Evolutionary conservation across 345 rosid genomes (phyloP).

Genomic region (Garcia nutans): DNA sequence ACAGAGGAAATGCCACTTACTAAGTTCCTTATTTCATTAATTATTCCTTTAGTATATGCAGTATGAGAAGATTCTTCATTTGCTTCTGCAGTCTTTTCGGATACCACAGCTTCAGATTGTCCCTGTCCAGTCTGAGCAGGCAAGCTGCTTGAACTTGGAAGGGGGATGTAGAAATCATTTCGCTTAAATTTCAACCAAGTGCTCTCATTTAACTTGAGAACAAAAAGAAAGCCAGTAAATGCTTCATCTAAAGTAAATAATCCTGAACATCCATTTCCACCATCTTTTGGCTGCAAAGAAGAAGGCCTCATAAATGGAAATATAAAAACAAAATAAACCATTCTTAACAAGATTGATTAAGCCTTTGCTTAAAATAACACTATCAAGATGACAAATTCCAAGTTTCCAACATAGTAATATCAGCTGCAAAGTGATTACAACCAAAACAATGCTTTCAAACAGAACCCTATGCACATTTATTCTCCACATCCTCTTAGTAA

Average conservation of each 20-base stretch:
- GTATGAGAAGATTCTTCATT: constrained; percentile 42
- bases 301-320: constrained; percentile 18
- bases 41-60: constrained; percentile 58
- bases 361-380: neutral
- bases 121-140: constrained; percentile 28
- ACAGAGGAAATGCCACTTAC: constrained; percentile 63
- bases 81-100: constrained; percentile 37
- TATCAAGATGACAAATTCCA: neutral
- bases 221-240: constrained; percentile 71
- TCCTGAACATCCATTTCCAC: constrained; percentile 54
- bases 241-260: constrained; percentile 63
- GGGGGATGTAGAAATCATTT: constrained; percentile 74
- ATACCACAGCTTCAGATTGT: constrained; percentile 31
- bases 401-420: neutral
- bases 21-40: constrained; percentile 76
- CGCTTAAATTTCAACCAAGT: constrained; percentile 71
- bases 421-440: neutral
- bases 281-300: constrained; percentile 58
- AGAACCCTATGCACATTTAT: neutral
- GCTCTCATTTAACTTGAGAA: constrained; percentile 64
- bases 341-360: constrained; percentile 5
- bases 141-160: constrained; percentile 45
- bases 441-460: constrained; percentile 6
- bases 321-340: constrained; percentile 6
- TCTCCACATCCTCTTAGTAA: neutral